Evolutionary conservation across 2,329 filamentous ascomycete species (phyloP).

Genomic region (Aureobasidium namibiae): DNA sequence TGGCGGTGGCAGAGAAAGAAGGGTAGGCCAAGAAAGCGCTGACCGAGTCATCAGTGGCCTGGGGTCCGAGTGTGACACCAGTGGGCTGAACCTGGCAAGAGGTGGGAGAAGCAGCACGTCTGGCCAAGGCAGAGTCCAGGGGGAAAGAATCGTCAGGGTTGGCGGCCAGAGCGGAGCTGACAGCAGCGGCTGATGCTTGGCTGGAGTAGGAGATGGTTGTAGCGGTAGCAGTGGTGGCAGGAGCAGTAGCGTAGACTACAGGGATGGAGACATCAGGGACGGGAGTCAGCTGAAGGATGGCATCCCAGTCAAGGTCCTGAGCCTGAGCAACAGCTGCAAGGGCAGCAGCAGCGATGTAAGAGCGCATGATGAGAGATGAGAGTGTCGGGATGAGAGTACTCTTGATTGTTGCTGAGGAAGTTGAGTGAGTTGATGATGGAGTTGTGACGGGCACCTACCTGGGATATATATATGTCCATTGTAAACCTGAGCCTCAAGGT

Average conservation of each 20-base stretch:
- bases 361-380: neutral
- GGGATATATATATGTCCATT: neutral
- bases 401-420: neutral
- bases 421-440: constrained; percentile 1
- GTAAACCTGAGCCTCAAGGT: neutral
- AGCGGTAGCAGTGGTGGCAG: constrained; percentile 5
- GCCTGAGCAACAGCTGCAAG: constrained; percentile 12
- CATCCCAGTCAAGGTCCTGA: constrained; percentile 16
- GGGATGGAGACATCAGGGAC: constrained; percentile 5
- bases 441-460: neutral
- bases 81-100: constrained; percentile 27
- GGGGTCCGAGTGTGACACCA: constrained; percentile 23
- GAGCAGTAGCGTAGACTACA: constrained; percentile 8
- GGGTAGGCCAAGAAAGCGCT: constrained; percentile 14
- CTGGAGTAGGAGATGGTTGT: neutral
- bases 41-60: neutral
- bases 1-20: constrained; percentile 10
- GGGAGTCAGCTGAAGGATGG: constrained; percentile 3
- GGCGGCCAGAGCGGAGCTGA: constrained; percentile 2
- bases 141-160: neutral
- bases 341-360: constrained; percentile 5
- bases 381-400: constrained; percentile 1
- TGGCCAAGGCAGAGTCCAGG: neutral
- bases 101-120: neutral
- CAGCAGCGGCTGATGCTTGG: constrained; percentile 3